Conservation (phyloP, 139 green algal genomes). For the Edaphochlamys debaryana region DNA sequence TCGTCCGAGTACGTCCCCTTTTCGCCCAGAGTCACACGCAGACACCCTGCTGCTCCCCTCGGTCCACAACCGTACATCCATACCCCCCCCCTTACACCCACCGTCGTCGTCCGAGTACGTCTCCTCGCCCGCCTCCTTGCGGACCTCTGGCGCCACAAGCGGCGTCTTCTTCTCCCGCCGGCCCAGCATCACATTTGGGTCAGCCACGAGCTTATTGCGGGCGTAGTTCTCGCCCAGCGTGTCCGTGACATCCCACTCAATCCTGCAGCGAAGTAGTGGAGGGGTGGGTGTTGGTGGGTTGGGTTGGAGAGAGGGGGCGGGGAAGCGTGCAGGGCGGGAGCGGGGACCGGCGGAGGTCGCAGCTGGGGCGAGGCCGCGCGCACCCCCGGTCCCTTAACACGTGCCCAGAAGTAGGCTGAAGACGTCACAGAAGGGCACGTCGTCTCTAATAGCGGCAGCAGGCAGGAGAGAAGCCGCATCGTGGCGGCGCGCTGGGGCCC, state of each 20-base stretch:
- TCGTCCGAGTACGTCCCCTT: no score
- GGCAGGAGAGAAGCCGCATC: no score
- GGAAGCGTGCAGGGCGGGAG: no score
- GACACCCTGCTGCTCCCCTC: no score
- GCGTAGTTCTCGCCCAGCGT: conserved; percentile 58
- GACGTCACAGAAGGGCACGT: no score
- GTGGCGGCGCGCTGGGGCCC: no score
- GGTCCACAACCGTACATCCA: neutral
- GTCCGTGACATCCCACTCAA: conserved; percentile 47
- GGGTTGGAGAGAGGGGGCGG: no score
- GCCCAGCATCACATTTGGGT: conserved; percentile 60
- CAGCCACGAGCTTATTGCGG: conserved; percentile 55
- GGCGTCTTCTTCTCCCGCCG: conserved; percentile 31
- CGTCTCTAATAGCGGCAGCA: no score
- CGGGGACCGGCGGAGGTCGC: neutral
- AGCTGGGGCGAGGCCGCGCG: no score
- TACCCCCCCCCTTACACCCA: conserved; percentile 13
- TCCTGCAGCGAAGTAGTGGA: conserved; percentile 15
- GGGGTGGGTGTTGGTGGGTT: neutral
- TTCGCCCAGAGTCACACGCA: no score
- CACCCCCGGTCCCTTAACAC: no score
- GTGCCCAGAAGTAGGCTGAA: no score
- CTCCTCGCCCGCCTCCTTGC: conserved; percentile 45
- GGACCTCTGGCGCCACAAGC: conserved; percentile 49
- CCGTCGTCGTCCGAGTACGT: conserved; percentile 67